phyloP scores from a whole-genome alignment of 139 green algal species.

The Volvox africanus region DNA sequence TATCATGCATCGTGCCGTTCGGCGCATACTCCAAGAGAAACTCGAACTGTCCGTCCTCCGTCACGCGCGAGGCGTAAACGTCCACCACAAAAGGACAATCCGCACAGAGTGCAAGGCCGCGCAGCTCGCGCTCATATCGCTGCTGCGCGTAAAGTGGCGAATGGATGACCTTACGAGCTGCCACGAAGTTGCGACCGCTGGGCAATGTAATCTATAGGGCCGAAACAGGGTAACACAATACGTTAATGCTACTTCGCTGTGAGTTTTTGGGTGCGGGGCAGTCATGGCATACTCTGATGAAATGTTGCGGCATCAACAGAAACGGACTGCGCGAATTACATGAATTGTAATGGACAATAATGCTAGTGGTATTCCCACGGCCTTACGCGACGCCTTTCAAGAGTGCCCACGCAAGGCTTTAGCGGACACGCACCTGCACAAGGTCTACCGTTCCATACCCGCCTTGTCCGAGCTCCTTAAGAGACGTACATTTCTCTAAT shows the following conservation, averaged over 20 bases:
- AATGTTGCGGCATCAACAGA: too few species aligned
- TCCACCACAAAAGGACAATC: constrained; percentile 44
- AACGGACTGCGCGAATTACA: too few species aligned
- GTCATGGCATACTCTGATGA: too few species aligned
- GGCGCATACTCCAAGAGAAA: constrained; percentile 43
- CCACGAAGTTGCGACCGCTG: constrained; percentile 29
- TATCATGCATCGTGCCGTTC: constrained; percentile 31
- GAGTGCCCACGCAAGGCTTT: too few species aligned
- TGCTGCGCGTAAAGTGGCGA: constrained; percentile 29
- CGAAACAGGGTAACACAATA: background rate
- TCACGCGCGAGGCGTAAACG: constrained; percentile 21
- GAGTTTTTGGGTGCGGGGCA: too few species aligned
- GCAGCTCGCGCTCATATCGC: constrained; percentile 44
- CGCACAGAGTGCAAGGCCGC: constrained; percentile 14
- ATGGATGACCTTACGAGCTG: constrained; percentile 34
- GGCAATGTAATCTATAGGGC: constrained; percentile 13
- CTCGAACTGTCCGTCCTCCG: constrained; percentile 18
- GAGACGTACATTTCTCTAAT: constrained; percentile 10
- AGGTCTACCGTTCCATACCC: constrained; percentile 38
- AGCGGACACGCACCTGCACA: constrained; percentile 14
- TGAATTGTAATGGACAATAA: too few species aligned
- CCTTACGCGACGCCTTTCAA: too few species aligned
- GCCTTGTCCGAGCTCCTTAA: constrained; percentile 37
- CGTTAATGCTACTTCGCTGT: too few species aligned
- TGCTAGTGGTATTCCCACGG: too few species aligned